Base-by-base conservation (phyloP, 2,329 filamentous ascomycete genomes). In the Metarhizium rileyi region DNA sequence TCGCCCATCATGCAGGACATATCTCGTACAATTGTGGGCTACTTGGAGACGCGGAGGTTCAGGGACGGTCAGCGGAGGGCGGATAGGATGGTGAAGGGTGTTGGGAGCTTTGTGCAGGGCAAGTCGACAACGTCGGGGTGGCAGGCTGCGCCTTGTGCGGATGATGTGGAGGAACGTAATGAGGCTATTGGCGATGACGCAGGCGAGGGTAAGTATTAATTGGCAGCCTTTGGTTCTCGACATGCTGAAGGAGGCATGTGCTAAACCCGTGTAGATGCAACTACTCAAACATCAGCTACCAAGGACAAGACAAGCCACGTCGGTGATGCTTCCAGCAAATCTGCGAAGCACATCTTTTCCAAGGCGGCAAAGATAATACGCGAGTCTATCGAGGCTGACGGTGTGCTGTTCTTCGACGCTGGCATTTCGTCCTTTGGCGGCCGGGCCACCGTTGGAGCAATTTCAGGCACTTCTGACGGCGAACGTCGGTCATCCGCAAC, bases 341-440 rank as follows among this genome's bases (percentile, higher is more conserved):
- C 49, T 22, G 44, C 35, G 12, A 41, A 47, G 28, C 44, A 50
- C 46, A 49, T 73, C 4, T 72, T 74, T 44, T 66, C 67, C 0
- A 70, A 69, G n/a, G 74, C 73, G 10, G 69, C 72, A 9, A 66
- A 66, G 23, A 61, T 75, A 1, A 63, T 76, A 7, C 59, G 67
- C 1, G 61, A 72, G 30, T 67, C 70, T 0, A 59, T 75, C 4
- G 66, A 70, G 10, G 62, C 67, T 0, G 67, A 70, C 18, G 71
- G 71, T 0, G 59, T 62, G 14, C 35, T 63, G 3, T 61, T 62
- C 58, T 61, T 65, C 0, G 63, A 67, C 1, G 61, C 65, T 1
- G 66, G 68, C 8, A 57, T 69, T 6, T 57, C 56, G 2, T 58
- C 61, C 5, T 55, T 55, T 2, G 53, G 54, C 10, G 44, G 44